Evolutionary conservation across 2,329 filamentous ascomycete species (phyloP), one percentile per base, ranked within the genome.

Genomic region (Xylariaceae sp.): DNA sequence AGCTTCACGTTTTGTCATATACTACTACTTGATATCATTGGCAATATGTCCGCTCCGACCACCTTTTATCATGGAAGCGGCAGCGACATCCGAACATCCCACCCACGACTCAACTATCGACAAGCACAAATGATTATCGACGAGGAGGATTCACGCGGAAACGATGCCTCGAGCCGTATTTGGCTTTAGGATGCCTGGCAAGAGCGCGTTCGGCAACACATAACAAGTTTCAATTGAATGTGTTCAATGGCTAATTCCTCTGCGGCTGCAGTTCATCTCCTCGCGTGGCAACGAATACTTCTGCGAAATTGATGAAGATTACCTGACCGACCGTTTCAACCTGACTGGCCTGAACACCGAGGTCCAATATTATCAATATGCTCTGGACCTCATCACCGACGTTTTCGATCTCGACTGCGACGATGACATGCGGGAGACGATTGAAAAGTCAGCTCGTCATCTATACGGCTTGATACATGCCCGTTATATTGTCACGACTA

Each of bases 301-400:
- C 61, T 98, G 93, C 78, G 93, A 98, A 64, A 97, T 98, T 59
- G 93, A 98, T 67, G 93, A 98, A 65, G 93, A 98, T 59, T 98
- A 98, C 67, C 78, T 98, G 35, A 97, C 90, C 38, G 93, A 98
- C 65, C 84, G 93, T 38, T 98, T 98, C 78, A 98, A 98, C 69
- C 74, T 98, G 47, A 98, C 93, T 1, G 93, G 93, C 29, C 79
- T 98, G 38, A 96, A 97, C 68, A 91, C 89, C 28, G 93, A 98
- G 64, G 93, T 98, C 12, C 88, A 95, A 61, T 96, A 97, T 73
- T 98, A 98, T 61, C 93, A 98, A 67, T 96, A 98, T 79, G 93
- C 93, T 13, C 79, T 98, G 34, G 93, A 98, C 62, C 81, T 98
- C 13, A 89, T 98, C 43, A 98, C 93, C 38, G 93, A 98, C 59